A percentile compares a stretch with the other conserved stretches of the same genome.
These are phyloP conservation scores for Elsinoe perseae DNA, from an alignment of 2,329 filamentous ascomycete genomes.

Conservation along the genomic window DNA sequence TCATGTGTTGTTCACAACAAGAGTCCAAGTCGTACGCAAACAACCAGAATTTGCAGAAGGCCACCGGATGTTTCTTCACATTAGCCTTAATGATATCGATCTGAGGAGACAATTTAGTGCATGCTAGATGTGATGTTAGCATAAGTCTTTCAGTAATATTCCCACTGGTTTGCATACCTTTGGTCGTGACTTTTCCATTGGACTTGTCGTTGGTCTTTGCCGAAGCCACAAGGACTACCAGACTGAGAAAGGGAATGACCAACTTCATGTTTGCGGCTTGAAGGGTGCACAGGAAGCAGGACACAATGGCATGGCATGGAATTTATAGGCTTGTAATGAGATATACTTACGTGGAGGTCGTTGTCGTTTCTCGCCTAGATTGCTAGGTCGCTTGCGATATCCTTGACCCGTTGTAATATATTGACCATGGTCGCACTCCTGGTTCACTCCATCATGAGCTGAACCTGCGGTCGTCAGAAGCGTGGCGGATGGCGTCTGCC, in stretches of 20 bases:
- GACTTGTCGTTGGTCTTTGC: not conserved
- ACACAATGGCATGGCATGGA: no score
- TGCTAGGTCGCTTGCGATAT: no score
- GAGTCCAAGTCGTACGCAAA: not conserved
- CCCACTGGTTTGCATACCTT: not conserved
- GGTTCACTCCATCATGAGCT: no score
- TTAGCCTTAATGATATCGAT: not conserved
- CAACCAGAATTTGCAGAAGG: conserved; percentile 2
- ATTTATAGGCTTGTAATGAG: no score
- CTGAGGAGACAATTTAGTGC: not conserved
- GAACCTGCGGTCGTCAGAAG: no score
- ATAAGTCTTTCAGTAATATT: not conserved
- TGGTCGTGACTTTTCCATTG: no score
- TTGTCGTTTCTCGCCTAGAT: no score
- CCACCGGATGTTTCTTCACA: not conserved
- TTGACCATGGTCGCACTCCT: no score
- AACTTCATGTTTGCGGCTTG: not conserved
- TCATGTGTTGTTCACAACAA: not conserved
- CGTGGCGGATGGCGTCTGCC: no score
- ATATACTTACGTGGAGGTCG: no score
- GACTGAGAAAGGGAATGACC: not conserved
- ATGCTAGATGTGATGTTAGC: not conserved
- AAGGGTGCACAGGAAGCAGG: not conserved
- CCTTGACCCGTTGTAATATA: no score
- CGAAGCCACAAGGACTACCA: not conserved